These are phyloP conservation scores for Dalechampia spathulata DNA, from an alignment of 441 rosid genomes.

Conservation along the genomic window DNA sequence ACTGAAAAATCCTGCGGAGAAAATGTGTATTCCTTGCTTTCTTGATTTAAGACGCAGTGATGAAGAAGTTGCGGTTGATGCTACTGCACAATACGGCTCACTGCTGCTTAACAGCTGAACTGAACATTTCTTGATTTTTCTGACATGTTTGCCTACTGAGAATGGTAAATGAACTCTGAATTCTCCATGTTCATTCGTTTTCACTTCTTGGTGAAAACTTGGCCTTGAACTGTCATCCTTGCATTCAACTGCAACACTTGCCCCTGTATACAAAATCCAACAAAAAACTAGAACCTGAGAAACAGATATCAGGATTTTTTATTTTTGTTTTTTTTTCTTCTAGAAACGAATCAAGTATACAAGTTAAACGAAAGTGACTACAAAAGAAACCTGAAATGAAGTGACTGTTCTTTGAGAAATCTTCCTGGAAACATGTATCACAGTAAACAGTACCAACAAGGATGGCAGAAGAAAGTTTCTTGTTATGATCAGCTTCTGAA, in stretches of 20 bases:
- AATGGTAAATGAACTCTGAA: slow-evolving; percentile 64
- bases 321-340: too few relatives aligned
- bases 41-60: slow-evolving; percentile 49
- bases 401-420: slow-evolving; percentile 45
- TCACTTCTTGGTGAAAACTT: slow-evolving; percentile 47
- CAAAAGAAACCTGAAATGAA: slow-evolving; percentile 58
- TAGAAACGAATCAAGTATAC: too few relatives aligned
- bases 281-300: background rate
- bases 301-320: too few relatives aligned
- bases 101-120: slow-evolving; percentile 61
- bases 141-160: slow-evolving; percentile 51
- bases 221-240: slow-evolving; percentile 28
- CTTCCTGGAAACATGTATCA: slow-evolving; percentile 69
- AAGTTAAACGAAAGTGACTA: too few relatives aligned
- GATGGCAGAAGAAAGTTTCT: slow-evolving; percentile 49
- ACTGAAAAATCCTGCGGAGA: slow-evolving; percentile 83
- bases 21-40: slow-evolving; percentile 41
- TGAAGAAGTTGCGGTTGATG: slow-evolving; percentile 55
- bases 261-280: slow-evolving; percentile 44
- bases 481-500: slow-evolving; percentile 42
- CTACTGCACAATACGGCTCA: slow-evolving; percentile 58
- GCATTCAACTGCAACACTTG: slow-evolving; percentile 70
- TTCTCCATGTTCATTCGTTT: slow-evolving; percentile 63
- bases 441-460: slow-evolving; percentile 82
- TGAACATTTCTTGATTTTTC: slow-evolving; percentile 50